These are phyloP conservation scores for Echium plantagineum DNA, from an alignment of 257 asterid genomes.

Conservation along the genomic window DNA sequence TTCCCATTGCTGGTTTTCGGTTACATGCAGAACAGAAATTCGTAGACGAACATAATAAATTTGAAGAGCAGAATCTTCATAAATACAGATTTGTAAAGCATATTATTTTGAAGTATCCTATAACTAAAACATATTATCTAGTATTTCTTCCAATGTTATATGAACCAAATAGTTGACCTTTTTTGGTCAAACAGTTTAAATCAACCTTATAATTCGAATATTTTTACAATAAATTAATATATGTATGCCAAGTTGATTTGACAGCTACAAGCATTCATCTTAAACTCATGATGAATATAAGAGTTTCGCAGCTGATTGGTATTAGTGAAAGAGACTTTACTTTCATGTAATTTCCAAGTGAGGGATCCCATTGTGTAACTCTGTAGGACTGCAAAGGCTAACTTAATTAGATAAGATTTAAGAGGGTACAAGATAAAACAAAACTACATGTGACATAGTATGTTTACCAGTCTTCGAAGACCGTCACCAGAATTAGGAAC, in stretches of 20 bases:
- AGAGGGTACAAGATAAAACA: neutral
- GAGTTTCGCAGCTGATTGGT: neutral
- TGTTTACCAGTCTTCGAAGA: conserved; percentile 68
- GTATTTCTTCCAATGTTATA: neutral
- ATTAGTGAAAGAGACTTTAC: conserved; percentile 28
- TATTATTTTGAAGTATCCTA: too few relatives aligned
- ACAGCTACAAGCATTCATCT: neutral
- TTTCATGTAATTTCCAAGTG: conserved; percentile 77
- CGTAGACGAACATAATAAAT: neutral
- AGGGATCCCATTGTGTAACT: conserved; percentile 70
- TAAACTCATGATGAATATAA: neutral
- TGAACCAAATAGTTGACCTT: neutral
- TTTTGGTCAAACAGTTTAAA: neutral
- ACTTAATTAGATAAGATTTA: neutral
- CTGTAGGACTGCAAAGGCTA: conserved; percentile 58
- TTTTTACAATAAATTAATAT: too few relatives aligned
- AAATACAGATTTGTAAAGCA: neutral
- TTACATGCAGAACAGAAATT: too few relatives aligned
- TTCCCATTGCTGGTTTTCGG: neutral
- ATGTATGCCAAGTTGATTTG: too few relatives aligned
- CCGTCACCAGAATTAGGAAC: conserved; percentile 98
- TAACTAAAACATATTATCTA: neutral
- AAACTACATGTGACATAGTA: neutral
- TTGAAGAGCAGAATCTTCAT: neutral
- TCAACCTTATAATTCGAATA: too few relatives aligned